Base-by-base conservation (phyloP, 371 early-diverging fungal species). In the Dichotomocladium elegans region DNA sequence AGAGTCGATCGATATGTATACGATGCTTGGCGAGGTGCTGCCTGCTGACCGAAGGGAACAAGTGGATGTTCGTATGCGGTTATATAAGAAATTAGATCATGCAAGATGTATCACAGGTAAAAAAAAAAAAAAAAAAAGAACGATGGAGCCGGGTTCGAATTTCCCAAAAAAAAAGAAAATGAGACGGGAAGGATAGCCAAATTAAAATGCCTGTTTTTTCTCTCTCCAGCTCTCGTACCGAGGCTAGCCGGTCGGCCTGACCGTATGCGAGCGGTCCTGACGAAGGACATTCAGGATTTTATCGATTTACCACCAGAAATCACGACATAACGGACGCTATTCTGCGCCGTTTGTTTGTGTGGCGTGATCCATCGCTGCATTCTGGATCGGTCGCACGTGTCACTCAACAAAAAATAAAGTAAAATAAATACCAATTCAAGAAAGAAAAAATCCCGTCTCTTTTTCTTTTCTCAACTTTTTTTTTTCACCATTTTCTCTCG, bases 11-110 rank as follows among this genome's bases (percentile, higher is more conserved):
- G 55, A 56, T 21, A 72, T 77, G 70, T 74, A 69, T 50, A 74
- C 65, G 40, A 45, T 61, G 4, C 41, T 77, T 9, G 74, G 72
- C 7, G 64, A 70, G 35, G 58, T 61, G 0, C 48, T 77, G 25
- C 67, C 78, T 4, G 42, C 49, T 0, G 63, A 64, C 24, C 52
- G 57, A 31, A 41, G 71, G 35, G 67, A 66, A 28, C 68, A 73
- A 25, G 69, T 77, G 7, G 69, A 72, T 35, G 61, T 72, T 3
- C 50, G 70, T 11, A 72, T 72, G 74, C 59, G 66, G 46, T 12
- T 70, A n/a, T 74, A 74, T 53, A 74, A 66, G 44, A 63, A 62
- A 19, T 55, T 72, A 61, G 60, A 57, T 8, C 78, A 77, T 54
- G 58, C 53, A 22, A 64, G 72, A 37, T 71, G 73, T 49, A 61